Conservation (phyloP, 2,329 filamentous ascomycete species). For the Blumeriella jaapii region DNA sequence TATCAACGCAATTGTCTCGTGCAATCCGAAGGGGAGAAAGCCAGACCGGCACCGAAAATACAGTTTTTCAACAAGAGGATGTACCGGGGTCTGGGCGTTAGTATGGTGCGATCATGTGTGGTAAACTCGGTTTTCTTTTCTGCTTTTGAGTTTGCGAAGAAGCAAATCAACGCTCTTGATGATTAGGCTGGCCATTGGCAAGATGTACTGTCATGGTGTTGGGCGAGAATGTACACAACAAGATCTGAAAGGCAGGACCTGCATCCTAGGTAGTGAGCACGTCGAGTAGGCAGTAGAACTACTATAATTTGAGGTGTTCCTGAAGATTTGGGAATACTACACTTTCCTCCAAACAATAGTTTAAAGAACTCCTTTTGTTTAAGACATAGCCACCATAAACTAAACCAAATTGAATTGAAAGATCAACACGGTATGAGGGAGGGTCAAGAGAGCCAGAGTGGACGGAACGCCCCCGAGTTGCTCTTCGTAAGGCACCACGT, state of each 20-base stretch:
- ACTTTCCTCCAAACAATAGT: too few relatives aligned
- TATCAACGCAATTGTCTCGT: slow-evolving; percentile 75
- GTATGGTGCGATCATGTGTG: slow-evolving; percentile 69
- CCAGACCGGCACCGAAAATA: slow-evolving; percentile 57
- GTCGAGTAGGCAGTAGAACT: too few relatives aligned
- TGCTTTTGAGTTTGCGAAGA: slow-evolving; percentile 75
- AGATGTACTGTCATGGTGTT: slow-evolving; percentile 3
- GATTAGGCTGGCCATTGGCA: slow-evolving; percentile 11
- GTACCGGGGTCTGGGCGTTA: slow-evolving; percentile 75
- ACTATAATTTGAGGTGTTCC: too few relatives aligned
- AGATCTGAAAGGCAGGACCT: background rate
- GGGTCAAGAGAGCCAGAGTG: too few relatives aligned
- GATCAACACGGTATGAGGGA: too few relatives aligned
- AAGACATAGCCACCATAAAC: too few relatives aligned
- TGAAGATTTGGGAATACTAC: too few relatives aligned
- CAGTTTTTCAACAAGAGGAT: slow-evolving; percentile 66
- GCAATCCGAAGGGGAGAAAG: slow-evolving; percentile 51
- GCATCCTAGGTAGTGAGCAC: too few relatives aligned
- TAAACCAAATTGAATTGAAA: too few relatives aligned
- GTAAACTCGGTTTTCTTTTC: slow-evolving; percentile 88
- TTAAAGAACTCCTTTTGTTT: too few relatives aligned
- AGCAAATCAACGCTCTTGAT: slow-evolving; percentile 32
- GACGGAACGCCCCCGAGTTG: too few relatives aligned
- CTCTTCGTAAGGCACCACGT: too few relatives aligned
- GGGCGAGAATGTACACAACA: slow-evolving; percentile 4